Evolutionary conservation across 179 eudicot species (phyloP), one percentile per base, ranked within the genome.

Genomic region (Nepenthes alata): DNA sequence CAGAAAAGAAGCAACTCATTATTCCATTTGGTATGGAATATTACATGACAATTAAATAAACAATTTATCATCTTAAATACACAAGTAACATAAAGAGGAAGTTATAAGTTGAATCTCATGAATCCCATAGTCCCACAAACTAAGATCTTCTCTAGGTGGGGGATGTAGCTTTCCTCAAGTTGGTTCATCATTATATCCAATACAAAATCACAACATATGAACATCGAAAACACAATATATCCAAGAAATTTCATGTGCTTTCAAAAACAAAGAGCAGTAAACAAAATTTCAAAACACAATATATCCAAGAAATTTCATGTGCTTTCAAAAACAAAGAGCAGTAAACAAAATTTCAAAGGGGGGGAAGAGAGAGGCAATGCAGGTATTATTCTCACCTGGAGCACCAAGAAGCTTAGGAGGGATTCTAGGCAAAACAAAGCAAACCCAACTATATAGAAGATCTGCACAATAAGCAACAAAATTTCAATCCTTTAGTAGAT

Each of bases 381-480:
- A 55, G 37, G 44, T 12, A 6, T 11, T 44, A 11, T 58, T 53
- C 96, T 80, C 39, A 91, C 98, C 98, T 91, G 98, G 67, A 91
- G 91, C 58, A 91, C 98, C 98, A 96, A 91, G 72, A 91, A 77
- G 85, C 98, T 91, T 67, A 91, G 75, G 65, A 91, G 85, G 63
- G 93, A 13, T 62, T 91, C 98, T 71, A 91, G 75, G 83, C 96
- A 89, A 70, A 93, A 93, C 56, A 89, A 72, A 61, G 62, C 96
- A 75, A 93, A 93, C 57, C 98, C 96, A 60, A 93, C 62, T 55
- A 93, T 70, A 80, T 83, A 93, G 82, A 93, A 86, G 63, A 93
- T 70, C 98, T 93, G 83, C 76, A 78, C 37, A 38, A 35, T 49
- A 57, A 49, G 25, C 25, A 25, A 25, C 25, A 25, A 25, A 25